Evolutionary conservation across 257 asterid genomes (phyloP).

Genomic region (Striga asiatica): DNA sequence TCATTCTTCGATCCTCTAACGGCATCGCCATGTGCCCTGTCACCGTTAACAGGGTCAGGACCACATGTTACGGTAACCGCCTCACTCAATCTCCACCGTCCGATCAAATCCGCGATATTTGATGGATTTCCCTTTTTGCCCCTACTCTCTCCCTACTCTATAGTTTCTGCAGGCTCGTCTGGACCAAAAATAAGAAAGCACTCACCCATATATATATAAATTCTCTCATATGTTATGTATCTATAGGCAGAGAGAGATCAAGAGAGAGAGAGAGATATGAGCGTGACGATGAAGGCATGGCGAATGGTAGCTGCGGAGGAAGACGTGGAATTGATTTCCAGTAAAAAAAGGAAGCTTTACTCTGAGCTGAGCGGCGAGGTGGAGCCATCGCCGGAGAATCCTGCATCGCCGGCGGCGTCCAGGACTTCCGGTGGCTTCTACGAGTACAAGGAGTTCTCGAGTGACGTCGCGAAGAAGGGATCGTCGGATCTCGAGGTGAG

Average conservation of each 20-base stretch:
- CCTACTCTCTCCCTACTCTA: conserved; percentile 23
- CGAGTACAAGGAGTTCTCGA: conserved; percentile 15
- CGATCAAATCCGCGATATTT: conserved; percentile 30
- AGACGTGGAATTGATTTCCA: conserved; percentile 24
- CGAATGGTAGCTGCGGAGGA: conserved; percentile 35
- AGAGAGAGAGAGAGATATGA: conserved; percentile 27
- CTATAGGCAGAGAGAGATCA: no score
- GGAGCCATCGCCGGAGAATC: not conserved
- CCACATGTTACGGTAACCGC: conserved; percentile 81
- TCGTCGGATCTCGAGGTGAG: conserved; percentile 69
- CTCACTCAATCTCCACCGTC: conserved; percentile 56
- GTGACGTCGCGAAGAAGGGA: conserved; percentile 25
- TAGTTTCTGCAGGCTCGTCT: no score
- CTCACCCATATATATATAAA: no score
- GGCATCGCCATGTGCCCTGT: conserved; percentile 91
- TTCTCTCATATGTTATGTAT: no score
- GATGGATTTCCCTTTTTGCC: conserved; percentile 23
- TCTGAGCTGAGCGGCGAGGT: conserved; percentile 15
- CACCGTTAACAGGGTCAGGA: conserved; percentile 91
- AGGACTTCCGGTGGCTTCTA: conserved; percentile 20
- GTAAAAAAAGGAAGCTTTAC: conserved; percentile 46
- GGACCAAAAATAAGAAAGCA: no score
- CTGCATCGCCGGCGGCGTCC: not conserved
- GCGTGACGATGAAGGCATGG: conserved; percentile 9
- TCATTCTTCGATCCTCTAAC: conserved; percentile 48